Conservation (phyloP, 1,139 yeast species). For the Trichomonascaceae sp. region DNA sequence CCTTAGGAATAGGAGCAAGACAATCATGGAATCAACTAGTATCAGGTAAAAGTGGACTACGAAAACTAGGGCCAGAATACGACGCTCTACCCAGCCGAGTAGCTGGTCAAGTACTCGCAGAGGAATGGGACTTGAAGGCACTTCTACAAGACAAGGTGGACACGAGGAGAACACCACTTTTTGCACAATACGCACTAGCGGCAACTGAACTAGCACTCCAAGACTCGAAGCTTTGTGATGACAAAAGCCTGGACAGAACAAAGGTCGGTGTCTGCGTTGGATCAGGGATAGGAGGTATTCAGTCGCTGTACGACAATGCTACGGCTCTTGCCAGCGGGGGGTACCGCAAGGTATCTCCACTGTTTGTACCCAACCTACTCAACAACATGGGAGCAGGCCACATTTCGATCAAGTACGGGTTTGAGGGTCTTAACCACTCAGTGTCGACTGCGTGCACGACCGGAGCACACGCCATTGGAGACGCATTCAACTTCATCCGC, state of each 20-base stretch:
- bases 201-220: constrained; percentile 67
- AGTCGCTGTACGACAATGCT: constrained; percentile 55
- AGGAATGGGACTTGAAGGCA: constrained; percentile 17
- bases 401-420: constrained; percentile 61
- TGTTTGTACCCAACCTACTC: constrained; percentile 71
- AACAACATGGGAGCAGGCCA: constrained; percentile 95
- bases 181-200: constrained; percentile 67
- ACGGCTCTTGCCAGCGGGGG: constrained; percentile 39
- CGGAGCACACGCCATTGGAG: constrained; percentile 89
- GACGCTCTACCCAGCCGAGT: constrained; percentile 59
- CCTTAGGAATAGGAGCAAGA: constrained; percentile 42
- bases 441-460: constrained; percentile 96
- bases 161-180: constrained; percentile 48
- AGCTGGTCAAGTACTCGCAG: constrained; percentile 62
- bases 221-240: constrained; percentile 45
- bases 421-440: constrained; percentile 78
- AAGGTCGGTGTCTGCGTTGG: constrained; percentile 71
- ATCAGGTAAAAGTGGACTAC: constrained; percentile 24
- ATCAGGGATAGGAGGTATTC: constrained; percentile 84
- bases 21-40: constrained; percentile 26
- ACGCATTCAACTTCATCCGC: constrained; percentile 68
- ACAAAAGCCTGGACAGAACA: constrained; percentile 17
- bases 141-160: constrained; percentile 18
- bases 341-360: constrained; percentile 65
- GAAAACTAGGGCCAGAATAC: constrained; percentile 36